Conservation (phyloP, 495 filamentous ascomycete species). For the Cercophora samala region DNA sequence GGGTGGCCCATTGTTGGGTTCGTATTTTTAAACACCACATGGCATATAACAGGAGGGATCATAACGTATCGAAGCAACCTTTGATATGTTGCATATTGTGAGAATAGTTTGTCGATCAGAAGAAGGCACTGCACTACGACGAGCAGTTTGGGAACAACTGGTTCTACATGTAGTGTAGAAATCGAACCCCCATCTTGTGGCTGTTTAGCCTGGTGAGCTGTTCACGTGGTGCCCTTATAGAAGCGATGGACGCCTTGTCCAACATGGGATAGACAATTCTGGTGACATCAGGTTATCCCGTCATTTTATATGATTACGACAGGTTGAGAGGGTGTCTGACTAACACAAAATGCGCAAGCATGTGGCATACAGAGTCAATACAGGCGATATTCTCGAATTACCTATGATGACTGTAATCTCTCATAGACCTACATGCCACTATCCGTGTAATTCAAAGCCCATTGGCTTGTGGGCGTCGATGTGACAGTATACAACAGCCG, state of each 20-base stretch:
- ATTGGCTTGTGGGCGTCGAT: not conserved
- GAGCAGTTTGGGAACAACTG: no score
- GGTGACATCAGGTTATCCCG: not conserved
- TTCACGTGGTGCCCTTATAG: no score
- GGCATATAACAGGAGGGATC: not conserved
- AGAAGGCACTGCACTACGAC: no score
- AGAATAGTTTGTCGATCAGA: no score
- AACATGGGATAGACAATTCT: not conserved
- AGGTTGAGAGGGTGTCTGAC: not conserved
- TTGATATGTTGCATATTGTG: not conserved
- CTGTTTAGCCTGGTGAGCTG: not conserved
- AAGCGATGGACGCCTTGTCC: no score
- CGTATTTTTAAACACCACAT: not conserved
- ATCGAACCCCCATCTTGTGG: no score
- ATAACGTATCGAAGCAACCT: not conserved
- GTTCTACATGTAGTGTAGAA: no score
- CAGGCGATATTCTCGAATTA: not conserved
- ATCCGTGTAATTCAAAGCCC: not conserved
- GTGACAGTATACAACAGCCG: not conserved
- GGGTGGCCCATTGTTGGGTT: not conserved
- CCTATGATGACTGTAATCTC: not conserved
- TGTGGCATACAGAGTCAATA: not conserved
- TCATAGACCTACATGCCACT: not conserved
- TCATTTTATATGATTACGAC: not conserved
- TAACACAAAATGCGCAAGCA: not conserved